Conservation (phyloP, 768 basidiomycete genomes). For the Kwoniella europaea region DNA sequence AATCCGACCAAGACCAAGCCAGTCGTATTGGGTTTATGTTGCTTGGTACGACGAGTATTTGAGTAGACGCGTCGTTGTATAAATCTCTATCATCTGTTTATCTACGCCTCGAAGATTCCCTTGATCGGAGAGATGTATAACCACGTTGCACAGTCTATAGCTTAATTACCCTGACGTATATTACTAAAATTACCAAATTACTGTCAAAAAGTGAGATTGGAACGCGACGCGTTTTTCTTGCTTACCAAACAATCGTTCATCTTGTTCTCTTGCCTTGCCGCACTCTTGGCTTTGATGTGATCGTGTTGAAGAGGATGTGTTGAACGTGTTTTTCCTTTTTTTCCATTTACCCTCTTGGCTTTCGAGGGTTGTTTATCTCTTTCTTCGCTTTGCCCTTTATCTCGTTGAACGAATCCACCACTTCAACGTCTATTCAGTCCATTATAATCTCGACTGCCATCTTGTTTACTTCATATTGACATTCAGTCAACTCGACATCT, state of each 20-base stretch:
- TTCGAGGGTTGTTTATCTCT: background rate
- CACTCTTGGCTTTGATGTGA: background rate
- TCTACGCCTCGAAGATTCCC: background rate
- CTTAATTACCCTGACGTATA: background rate
- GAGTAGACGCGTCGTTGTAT: background rate
- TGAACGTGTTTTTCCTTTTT: background rate
- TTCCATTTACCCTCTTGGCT: background rate
- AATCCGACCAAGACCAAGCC: background rate
- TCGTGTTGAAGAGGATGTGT: background rate
- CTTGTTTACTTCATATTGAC: background rate
- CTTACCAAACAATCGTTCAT: background rate
- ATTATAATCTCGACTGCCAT: background rate
- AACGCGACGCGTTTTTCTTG: background rate
- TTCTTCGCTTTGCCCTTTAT: background rate
- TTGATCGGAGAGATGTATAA: background rate
- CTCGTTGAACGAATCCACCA: background rate
- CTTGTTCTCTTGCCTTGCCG: background rate
- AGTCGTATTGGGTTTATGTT: background rate
- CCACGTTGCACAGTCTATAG: background rate
- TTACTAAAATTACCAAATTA: background rate
- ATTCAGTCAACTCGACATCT: background rate
- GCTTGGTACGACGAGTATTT: too few species aligned
- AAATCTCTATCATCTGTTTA: background rate
- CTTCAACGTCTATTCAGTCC: background rate
- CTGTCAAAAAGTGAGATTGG: background rate